Evolutionary conservation across 2,329 filamentous ascomycete genomes (phyloP), one percentile per base, ranked within the genome.

Genomic region (Colletotrichum musae): DNA sequence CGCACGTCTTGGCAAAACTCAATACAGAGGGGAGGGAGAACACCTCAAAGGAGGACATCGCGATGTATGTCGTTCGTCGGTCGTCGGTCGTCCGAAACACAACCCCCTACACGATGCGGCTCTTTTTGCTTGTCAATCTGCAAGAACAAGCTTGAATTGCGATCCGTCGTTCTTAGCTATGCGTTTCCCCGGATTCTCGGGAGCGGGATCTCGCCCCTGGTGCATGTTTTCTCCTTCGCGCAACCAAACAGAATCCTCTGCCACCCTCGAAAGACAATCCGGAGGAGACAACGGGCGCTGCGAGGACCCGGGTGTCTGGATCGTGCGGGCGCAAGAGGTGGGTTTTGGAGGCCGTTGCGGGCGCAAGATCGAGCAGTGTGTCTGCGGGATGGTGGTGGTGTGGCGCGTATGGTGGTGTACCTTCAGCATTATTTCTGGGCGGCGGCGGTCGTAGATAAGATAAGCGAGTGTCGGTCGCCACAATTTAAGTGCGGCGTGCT

Each of bases 261-360:
- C 59, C 32, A 18, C 16, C 13, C 26, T 51, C 10, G 21, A 26
- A 47, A 43, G 26, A 21, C 48, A 18, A 36, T 58, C n/a, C 15
- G 52, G 2, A 36, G 24, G 39, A 45, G 3, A 54, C 18, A 24
- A 52, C 26, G 24, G 13, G 21, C 36, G 18, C 32, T 36, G 32
- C 24, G 16, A 24, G 26, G 61, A 51, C 66, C 66, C 66, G 66
- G 61, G 24, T 51, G 66, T 66, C 48, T 69, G 66, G 66, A 60
- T 66, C 61, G 43, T 69, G 66, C 66, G 66, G 54, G 54, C 66
- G 66, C 66, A 69, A 60, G 56, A 56, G 66, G 66, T 69, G 66
- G 66, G 61, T 52, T 67, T 57, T 56, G 54, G 48, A 54, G 47
- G 61, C 61, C 43, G 54, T 66, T 69, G 66, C 66, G 66, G 66